Base-by-base conservation (phyloP, 106 monocot species). In the Triglochin maritima region DNA sequence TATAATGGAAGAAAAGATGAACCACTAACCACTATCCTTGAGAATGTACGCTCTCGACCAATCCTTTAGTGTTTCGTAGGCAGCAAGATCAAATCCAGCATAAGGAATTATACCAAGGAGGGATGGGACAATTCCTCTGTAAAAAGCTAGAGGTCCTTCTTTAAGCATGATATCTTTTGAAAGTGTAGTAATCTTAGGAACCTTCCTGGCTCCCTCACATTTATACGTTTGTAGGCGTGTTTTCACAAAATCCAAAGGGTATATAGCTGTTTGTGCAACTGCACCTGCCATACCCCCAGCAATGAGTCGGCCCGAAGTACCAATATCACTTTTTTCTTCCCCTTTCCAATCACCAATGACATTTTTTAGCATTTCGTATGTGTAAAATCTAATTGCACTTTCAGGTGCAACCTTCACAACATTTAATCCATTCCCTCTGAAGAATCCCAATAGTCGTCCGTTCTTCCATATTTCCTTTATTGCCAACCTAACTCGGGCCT, bases 11-110 rank as follows among this genome's bases (percentile, higher is more conserved):
- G 29, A 1, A 29, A 29, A 29, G 29, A 29, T 29, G 29, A 70
- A 46, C 3, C 42, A 41, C 69, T 73, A 68, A 94, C 94, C 90
- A 71, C 74, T 84, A 57, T 94, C 87, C 65, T 83, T 81, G 57
- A 85, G 83, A 56, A 96, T 56, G 78, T 90, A 90, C 44, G 77
- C 74, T 72, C 56, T 87, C 47, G 95, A 88, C 73, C 83, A 71
- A 66, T 96, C 95, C 76, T 96, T 96, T 74, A 96, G 74, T 8
- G 90, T 88, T 63, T 96, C 90, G 65, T 96, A 90, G 10, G 83
- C 95, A 42, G 90, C 87, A 69, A 96, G 87, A 81, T 90, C 90
- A 46, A 96, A 90, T 59, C 95, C 95, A 14, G 88, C 95, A 79
- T 90, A 96, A 65, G 95, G 95, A n/a, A 96, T 80, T 47, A 96